Evolutionary conservation across 305 asterid genomes (phyloP).

Genomic region (Lippia alba): DNA sequence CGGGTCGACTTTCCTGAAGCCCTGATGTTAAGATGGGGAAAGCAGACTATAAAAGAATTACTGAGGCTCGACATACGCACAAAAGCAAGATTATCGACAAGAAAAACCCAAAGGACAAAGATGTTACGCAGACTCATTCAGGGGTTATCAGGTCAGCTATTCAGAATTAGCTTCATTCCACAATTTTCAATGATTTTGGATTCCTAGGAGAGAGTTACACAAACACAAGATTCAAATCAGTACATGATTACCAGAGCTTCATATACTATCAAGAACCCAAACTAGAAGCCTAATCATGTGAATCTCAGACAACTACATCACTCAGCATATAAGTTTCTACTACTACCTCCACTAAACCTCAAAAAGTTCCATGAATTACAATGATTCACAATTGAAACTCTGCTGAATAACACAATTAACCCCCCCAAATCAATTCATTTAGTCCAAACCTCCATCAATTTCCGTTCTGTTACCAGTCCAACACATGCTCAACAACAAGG

Average conservation of each 20-base stretch:
- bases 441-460: not conserved
- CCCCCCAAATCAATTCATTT: not conserved
- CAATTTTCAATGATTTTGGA: slow-evolving; percentile 6
- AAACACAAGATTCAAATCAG: slow-evolving; percentile 2
- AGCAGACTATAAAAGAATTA: slow-evolving; percentile 61
- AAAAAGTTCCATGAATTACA: not conserved
- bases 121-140: not conserved
- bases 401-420: slow-evolving; percentile 27
- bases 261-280: not conserved
- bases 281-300: not conserved
- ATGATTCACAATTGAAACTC: not conserved
- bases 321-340: slow-evolving; percentile 10
- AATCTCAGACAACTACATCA: slow-evolving; percentile 5
- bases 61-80: slow-evolving; percentile 39
- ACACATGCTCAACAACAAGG: not conserved
- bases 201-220: slow-evolving; percentile 9
- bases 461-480: not conserved
- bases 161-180: not conserved
- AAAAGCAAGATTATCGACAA: slow-evolving; percentile 7
- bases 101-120: slow-evolving; percentile 1
- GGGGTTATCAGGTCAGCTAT: slow-evolving; percentile 7
- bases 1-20: slow-evolving; percentile 76
- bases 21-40: slow-evolving; percentile 52
- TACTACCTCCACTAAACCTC: not conserved
- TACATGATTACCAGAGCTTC: slow-evolving; percentile 23